These are phyloP conservation scores for Coemansia sp. DNA, from an alignment of 192 early-diverging fungal genomes.

Conservation along the genomic window DNA sequence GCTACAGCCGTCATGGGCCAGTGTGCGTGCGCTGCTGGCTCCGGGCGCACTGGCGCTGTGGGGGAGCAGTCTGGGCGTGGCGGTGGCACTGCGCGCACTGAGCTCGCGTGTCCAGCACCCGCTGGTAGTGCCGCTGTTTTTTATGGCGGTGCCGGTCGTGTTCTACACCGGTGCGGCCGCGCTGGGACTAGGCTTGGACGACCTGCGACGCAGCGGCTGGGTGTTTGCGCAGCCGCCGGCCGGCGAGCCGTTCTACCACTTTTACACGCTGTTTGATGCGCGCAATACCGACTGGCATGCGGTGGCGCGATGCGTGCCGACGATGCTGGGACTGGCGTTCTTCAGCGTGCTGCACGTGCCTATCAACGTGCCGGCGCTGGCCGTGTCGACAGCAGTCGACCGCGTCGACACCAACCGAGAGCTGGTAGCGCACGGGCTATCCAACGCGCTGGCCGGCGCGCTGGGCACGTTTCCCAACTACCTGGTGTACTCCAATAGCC, in stretches of 20 bases:
- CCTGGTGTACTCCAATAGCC: slow-evolving; percentile 87
- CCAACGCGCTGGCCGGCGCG: slow-evolving; percentile 81
- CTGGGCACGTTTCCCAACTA: slow-evolving; percentile 84
- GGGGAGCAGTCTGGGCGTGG: slow-evolving; percentile 68
- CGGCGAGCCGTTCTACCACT: slow-evolving; percentile 80
- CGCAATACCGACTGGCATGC: slow-evolving; percentile 66
- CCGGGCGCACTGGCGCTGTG: slow-evolving; percentile 73
- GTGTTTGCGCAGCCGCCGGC: slow-evolving; percentile 77
- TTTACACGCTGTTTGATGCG: slow-evolving; percentile 73
- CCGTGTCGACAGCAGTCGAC: slow-evolving; percentile 85
- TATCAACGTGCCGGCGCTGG: slow-evolving; percentile 93
- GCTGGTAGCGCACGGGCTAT: slow-evolving; percentile 88
- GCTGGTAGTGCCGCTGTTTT: slow-evolving; percentile 88
- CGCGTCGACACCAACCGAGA: slow-evolving; percentile 91
- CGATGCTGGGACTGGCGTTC: slow-evolving; percentile 89
- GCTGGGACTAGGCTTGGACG: slow-evolving; percentile 61
- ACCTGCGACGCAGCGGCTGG: slow-evolving; percentile 76
- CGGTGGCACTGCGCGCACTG: slow-evolving; percentile 70
- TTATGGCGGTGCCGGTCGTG: slow-evolving; percentile 71
- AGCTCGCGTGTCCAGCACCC: slow-evolving; percentile 69
- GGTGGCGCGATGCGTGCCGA: slow-evolving; percentile 72
- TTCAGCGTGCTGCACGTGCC: slow-evolving; percentile 97
- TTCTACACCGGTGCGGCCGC: slow-evolving; percentile 72
- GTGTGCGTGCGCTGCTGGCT: slow-evolving; percentile 67
- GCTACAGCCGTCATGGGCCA: slow-evolving; percentile 61